Percentiles rank a stretch among this genome's conserved stretches.
These are phyloP conservation scores for Akebia trifoliata DNA, from an alignment of 164 flowering plant genomes.

Conservation along the genomic window DNA sequence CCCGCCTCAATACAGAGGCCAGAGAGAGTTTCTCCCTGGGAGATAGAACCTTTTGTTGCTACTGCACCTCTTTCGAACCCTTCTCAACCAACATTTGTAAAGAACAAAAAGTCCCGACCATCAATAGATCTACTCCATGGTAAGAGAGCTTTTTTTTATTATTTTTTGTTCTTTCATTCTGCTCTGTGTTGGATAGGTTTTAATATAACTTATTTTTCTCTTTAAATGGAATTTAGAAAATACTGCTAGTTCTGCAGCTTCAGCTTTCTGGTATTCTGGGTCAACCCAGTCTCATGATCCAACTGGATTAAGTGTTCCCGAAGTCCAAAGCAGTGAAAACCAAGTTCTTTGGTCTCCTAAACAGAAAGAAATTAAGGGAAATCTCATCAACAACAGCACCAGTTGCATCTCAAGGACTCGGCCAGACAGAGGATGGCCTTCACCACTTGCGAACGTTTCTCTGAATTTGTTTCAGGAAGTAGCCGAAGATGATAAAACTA, in stretches of 20 bases:
- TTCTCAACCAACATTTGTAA: conserved; percentile 30
- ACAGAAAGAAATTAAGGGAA: conserved; percentile 23
- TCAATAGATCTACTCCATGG: no score
- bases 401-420: conserved; percentile 21
- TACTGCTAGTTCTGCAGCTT: conserved; percentile 18
- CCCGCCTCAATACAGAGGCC: conserved; percentile 60
- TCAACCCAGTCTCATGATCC: conserved; percentile 32
- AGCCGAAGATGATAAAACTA: conserved; percentile 44
- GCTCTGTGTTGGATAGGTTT: neutral
- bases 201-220: neutral
- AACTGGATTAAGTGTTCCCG: conserved; percentile 25
- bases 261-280: conserved; percentile 44
- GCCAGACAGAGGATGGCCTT: no score
- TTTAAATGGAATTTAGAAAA: conserved; percentile 28
- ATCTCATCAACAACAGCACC: conserved; percentile 14
- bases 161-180: neutral
- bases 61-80: conserved; percentile 30
- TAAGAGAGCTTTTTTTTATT: conserved; percentile 22
- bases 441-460: conserved; percentile 27
- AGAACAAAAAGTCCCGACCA: conserved; percentile 61
- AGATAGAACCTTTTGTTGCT: conserved; percentile 61
- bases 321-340: conserved; percentile 33
- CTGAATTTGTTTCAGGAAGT: conserved; percentile 31
- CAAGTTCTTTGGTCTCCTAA: conserved; percentile 30
- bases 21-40: conserved; percentile 87